Conservation (phyloP, 2,329 filamentous ascomycete genomes). For the Colletotrichum sp. region DNA sequence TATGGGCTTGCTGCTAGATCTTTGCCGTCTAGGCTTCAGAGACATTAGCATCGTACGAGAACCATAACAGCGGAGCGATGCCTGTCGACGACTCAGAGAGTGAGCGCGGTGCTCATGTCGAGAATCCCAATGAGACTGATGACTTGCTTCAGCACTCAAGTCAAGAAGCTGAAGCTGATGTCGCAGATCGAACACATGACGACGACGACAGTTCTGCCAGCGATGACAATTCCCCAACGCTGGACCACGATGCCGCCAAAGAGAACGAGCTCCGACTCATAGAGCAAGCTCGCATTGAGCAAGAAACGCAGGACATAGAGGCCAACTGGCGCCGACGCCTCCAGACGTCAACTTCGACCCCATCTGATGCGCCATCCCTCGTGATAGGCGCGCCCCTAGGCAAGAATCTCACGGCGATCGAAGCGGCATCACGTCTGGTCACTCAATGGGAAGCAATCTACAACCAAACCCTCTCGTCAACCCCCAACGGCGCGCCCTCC, state of each 20-base stretch:
- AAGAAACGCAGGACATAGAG: background rate
- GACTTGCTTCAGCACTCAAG: accelerated
- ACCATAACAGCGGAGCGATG: background rate
- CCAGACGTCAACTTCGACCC: background rate
- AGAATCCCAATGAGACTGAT: background rate
- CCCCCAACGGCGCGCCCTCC: background rate
- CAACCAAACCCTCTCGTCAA: slow-evolving; percentile 25
- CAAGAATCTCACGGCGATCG: slow-evolving; percentile 38
- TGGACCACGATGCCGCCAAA: background rate
- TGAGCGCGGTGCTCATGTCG: background rate
- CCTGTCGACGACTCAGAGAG: background rate
- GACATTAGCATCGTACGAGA: background rate
- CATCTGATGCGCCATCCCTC: slow-evolving; percentile 28
- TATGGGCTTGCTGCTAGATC: background rate
- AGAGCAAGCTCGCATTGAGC: background rate
- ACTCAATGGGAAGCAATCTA: slow-evolving; percentile 38
- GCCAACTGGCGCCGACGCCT: background rate
- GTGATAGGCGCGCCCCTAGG: slow-evolving; percentile 39
- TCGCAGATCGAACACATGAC: background rate
- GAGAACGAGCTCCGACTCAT: background rate
- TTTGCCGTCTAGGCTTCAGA: background rate
- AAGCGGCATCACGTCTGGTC: slow-evolving; percentile 41
- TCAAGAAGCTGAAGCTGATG: background rate
- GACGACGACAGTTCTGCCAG: background rate
- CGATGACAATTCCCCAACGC: background rate